phyloP scores from a whole-genome alignment of 2,329 filamentous ascomycete genomes.

The Exophiala dermatitidis region DNA sequence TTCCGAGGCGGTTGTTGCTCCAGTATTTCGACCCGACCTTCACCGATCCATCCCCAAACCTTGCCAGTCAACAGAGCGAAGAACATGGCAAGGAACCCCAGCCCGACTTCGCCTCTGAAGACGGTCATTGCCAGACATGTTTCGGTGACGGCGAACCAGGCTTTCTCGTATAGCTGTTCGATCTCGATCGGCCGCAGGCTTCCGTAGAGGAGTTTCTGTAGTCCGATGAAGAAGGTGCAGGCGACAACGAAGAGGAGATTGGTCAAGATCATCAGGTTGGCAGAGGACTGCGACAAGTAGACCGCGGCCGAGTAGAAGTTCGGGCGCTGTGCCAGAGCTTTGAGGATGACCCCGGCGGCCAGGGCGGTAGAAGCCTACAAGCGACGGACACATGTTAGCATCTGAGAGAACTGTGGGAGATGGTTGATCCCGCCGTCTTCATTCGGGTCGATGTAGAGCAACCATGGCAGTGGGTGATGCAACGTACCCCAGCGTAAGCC shows the following conservation, averaged over 20 bases:
- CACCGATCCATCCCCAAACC: conserved; percentile 97
- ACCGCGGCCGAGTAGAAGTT: conserved; percentile 99
- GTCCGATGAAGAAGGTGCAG: conserved; percentile 70
- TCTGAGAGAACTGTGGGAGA: background rate
- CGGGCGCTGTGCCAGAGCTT: conserved; percentile 86
- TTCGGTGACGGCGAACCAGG: conserved; percentile 96
- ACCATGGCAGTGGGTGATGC: background rate
- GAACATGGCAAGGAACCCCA: conserved; percentile 96
- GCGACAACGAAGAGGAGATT: conserved; percentile 82
- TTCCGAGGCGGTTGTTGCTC: conserved; percentile 93
- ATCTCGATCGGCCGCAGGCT: conserved; percentile 86
- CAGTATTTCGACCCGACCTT: conserved; percentile 84
- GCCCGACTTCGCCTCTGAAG: conserved; percentile 88
- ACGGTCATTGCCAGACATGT: conserved; percentile 97
- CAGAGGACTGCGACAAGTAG: conserved; percentile 91
- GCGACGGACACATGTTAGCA: conserved; percentile 13
- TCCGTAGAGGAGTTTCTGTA: conserved; percentile 87
- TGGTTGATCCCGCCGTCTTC: background rate
- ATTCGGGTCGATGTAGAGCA: no score
- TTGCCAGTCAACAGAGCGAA: conserved; percentile 85
- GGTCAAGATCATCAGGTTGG: conserved; percentile 87
- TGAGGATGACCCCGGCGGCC: conserved; percentile 74
- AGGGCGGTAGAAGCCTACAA: conserved; percentile 69
- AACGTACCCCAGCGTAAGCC: conserved; percentile 47
- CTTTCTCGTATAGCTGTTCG: conserved; percentile 94